Evolutionary conservation across 352 stramenopile species (phyloP), one percentile per base, ranked within the genome.

Genomic region (Nannochloropsis limnetica): DNA sequence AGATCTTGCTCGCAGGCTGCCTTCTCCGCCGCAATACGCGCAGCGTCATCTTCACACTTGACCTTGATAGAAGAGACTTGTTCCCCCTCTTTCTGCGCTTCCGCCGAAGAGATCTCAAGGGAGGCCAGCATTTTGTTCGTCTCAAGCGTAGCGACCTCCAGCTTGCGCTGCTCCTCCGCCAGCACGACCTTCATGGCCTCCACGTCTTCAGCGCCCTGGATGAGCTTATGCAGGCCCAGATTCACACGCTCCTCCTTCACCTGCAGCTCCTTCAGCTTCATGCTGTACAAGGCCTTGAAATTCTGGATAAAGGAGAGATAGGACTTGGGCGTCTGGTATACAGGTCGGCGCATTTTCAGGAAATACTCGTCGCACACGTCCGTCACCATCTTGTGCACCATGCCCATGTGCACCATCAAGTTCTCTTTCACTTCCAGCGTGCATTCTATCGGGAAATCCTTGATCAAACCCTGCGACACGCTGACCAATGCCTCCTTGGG

Each of bases 241-340:
- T 98, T 98, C 6, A 99, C 94, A 27, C 94, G 92, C 86, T 95
- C 92, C 85, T 98, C 95, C 86, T 99, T 99, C 74, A 85, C 79
- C 82, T 89, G 88, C 29, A 89, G 83, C 80, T 97, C 93, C 37
- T 95, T 92, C 1, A 97, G 89, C 85, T 97, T 96, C 27, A 94
- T 89, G 0, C 85, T 87, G 88, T 98, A 99, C 93, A 98, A 96
- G 82, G 92, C 92, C 88, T 98, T 98, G 91, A 98, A 99, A 61
- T 93, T 94, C 81, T 97, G 92, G 83, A 99, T 98, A 86, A 98
- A 99, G 83, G 92, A 97, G 74, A 99, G 86, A 86, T 98, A 99
- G 81, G 93, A 97, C 88, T 99, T 99, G 2, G 96, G 96, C 0
- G 96, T 99, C 85, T 98, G 95, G 86, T 98, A 98, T 79, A 99